Evolutionary conservation across 1,284 basidiomycete species (phyloP), one percentile per base, ranked within the genome.

Genomic region (Jaminaea rosea): DNA sequence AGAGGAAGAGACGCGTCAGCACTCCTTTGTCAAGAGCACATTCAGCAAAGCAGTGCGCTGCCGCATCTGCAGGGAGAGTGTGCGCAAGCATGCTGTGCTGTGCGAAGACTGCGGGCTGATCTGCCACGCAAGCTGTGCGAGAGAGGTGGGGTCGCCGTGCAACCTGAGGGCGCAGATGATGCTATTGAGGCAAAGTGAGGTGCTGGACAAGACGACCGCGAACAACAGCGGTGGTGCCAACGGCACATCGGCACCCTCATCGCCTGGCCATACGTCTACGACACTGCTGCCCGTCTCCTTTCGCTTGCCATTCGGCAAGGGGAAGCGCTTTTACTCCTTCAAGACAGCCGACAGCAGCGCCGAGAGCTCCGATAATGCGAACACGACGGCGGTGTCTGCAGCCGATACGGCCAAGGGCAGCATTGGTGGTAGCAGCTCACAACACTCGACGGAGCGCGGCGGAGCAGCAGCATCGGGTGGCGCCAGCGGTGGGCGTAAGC

Each of bases 31-130:
- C 42, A 91, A 88, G 77, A 93, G 88, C 2, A 86, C 85, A 2
- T 94, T 94, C 74, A 84, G 85, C 68, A 92, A 91, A 78, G 90
- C 88, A 23, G 85, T 96, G 75, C 77, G 81, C 10, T 96, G 91
- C 76, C 81, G 86, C 44, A 84, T 94, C 17, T 96, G 91, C 72
- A 79, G 84, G 52, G 77, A 80, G 49, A 81, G 80, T 53, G 85
- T 89, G 63, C 90, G 88, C 79, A 90, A 86, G 76, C 84, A 81
- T 55, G 90, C 87, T 0, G 84, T 91, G 2, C 79, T 94, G 13
- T 96, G 91, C 72, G 84, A 86, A 50, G 83, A 85, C 62, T 96
- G 91, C 76, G 89, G 84, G 53, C 80, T 94, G 53, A 87, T 96
- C 56, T 84, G 86, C 17, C 91, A 96, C 73, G 76, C 83, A 7